phyloP scores from a whole-genome alignment of 805 yeast genomes.

The Saccharomycopsis javanensis region DNA sequence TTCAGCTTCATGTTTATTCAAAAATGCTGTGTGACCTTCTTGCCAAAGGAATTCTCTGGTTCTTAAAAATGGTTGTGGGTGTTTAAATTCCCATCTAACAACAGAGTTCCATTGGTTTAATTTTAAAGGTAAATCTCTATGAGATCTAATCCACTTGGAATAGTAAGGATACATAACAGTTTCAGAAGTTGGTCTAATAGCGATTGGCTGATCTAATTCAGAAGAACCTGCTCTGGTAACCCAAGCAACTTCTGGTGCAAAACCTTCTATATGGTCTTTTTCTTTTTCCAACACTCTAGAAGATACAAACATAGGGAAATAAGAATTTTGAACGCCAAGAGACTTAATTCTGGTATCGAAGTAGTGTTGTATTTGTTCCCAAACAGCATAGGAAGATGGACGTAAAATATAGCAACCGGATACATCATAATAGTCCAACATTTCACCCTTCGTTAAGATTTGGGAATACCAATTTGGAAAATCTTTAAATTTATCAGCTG shows the following conservation, averaged over 20 bases:
- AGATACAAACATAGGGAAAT: slow-evolving; percentile 98
- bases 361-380: slow-evolving; percentile 91
- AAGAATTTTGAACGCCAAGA: slow-evolving; percentile 88
- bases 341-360: slow-evolving; percentile 74
- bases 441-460: slow-evolving; percentile 91
- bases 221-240: slow-evolving; percentile 93
- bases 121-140: slow-evolving; percentile 93
- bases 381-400: slow-evolving; percentile 87
- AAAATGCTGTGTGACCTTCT: slow-evolving; percentile 98
- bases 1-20: slow-evolving; percentile 72
- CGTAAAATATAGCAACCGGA: slow-evolving; percentile 97
- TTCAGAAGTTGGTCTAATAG: slow-evolving; percentile 98
- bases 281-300: slow-evolving; percentile 88
- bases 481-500: slow-evolving; percentile 84
- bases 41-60: slow-evolving; percentile 99
- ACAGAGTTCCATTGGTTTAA: slow-evolving; percentile 99
- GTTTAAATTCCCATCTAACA: slow-evolving; percentile 99
- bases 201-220: slow-evolving; percentile 95
- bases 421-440: slow-evolving; percentile 97
- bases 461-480: slow-evolving; percentile 98
- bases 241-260: slow-evolving; percentile 99
- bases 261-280: slow-evolving; percentile 97
- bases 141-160: slow-evolving; percentile 97
- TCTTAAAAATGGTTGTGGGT: slow-evolving; percentile 98
- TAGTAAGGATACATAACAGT: slow-evolving; percentile 99